A percentile compares a stretch with the other conserved stretches of the same genome.
phyloP scores from a whole-genome alignment of 2,329 filamentous ascomycete species.

The Aspergillus pseudoglaucus region DNA sequence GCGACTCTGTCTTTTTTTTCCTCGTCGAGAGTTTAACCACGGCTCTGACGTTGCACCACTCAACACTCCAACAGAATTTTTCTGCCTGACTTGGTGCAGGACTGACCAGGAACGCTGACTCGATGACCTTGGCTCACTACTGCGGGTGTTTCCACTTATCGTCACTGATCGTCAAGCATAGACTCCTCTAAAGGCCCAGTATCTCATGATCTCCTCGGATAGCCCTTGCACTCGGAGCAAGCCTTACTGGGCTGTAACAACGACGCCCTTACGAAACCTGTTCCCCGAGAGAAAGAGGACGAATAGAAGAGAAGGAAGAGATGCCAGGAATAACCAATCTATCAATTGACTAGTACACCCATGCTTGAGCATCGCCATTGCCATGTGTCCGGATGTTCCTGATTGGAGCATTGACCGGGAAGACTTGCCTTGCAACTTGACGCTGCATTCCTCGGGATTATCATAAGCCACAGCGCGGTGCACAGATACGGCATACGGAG shows the following conservation, averaged over 20 bases:
- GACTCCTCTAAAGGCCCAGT: not conserved
- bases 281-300: not conserved
- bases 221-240: too few relatives aligned
- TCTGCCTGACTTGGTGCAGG: constrained; percentile 8
- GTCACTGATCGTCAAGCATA: not conserved
- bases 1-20: not conserved
- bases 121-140: not conserved
- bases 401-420: too few relatives aligned
- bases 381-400: too few relatives aligned
- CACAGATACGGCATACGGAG: too few relatives aligned
- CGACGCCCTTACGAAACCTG: not conserved
- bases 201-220: not conserved
- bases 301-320: too few relatives aligned
- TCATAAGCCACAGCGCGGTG: too few relatives aligned
- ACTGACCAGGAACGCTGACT: not conserved
- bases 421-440: too few relatives aligned
- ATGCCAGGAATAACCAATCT: too few relatives aligned
- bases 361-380: too few relatives aligned
- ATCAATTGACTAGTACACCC: too few relatives aligned
- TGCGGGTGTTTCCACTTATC: not conserved
- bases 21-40: not conserved
- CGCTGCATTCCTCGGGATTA: too few relatives aligned
- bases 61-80: constrained; percentile 9
- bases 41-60: constrained; percentile 23
- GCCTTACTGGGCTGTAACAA: not conserved